Base-by-base conservation (phyloP, 805 yeast genomes). In the Candida sonorensis region DNA sequence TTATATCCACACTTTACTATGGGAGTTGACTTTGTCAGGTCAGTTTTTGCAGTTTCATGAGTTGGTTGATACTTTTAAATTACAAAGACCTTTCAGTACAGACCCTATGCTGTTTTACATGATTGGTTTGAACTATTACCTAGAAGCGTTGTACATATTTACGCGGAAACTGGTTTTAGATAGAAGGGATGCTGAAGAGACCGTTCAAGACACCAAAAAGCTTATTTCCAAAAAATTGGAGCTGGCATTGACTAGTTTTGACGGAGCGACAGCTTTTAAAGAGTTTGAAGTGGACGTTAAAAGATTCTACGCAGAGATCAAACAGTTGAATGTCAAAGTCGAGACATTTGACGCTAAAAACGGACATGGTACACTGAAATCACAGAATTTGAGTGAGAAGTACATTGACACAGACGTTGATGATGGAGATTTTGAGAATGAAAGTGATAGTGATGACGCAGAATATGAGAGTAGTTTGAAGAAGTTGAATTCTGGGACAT, bases 51-150 rank as follows among this genome's bases (percentile, higher is more conserved):
- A 45, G 24, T 55, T 67, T 17, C 53, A 51, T 21, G 65, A 59
- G 18, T 44, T 49, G 11, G 41, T 65, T 11, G 62, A 59, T 14
- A 62, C 61, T 26, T 40, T 69, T 22, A 36, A 61, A 16, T 54
- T 68, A 31, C 55, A 56, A 30, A 67, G 67, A 7, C 75, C 76
- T 1, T 68, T 54, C 38, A 52, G 49, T 27, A 40, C 39, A 5
- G 72, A 69, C 31, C 71, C 72, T 2, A 50, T 46, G n/a, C 50
- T 66, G 18, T 53, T 54, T 27, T 69, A 59, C 42, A 38, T 67
- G 22, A 30, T 49, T 30, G 63, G 35, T 3, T 29, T 52, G 31
- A 42, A 41, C 32, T 40, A 42, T 15, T 40, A 45, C 18, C 23
- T 51, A 8, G 48, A 51, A 34, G 42, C 42, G 2, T 13, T 40